Percentiles rank a stretch among this genome's conserved stretches.
phyloP scores from a whole-genome alignment of 345 rosid genomes.

The Pseudoturritis turrita region DNA sequence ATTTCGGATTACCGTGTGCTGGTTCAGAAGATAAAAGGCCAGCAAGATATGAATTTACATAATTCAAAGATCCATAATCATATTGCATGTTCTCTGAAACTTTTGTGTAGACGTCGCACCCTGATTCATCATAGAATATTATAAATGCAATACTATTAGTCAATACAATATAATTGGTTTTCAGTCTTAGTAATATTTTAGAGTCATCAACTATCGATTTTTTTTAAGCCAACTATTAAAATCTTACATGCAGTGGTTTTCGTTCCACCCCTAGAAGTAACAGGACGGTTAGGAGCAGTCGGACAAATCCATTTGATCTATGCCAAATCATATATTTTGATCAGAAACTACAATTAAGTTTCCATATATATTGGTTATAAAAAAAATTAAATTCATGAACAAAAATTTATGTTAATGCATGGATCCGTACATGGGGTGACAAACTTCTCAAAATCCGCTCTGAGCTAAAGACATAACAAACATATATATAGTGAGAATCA shows the following conservation, averaged over 20 bases:
- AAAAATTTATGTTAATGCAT: background rate
- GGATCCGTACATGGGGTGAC: background rate
- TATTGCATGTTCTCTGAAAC: constrained; percentile 61
- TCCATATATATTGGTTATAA: background rate
- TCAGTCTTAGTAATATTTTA: background rate
- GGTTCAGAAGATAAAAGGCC: constrained; percentile 61
- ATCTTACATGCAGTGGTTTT: constrained; percentile 64
- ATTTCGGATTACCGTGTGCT: constrained; percentile 38
- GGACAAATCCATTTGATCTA: constrained; percentile 92
- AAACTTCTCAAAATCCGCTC: background rate
- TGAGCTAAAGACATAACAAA: background rate
- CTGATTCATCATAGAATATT: constrained; percentile 29
- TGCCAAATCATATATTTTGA: background rate
- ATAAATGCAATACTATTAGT: background rate
- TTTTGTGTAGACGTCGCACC: constrained; percentile 58
- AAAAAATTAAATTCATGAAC: background rate
- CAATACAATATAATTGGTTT: background rate
- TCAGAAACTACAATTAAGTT: background rate
- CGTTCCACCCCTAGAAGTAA: constrained; percentile 58
- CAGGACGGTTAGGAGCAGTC: constrained; percentile 67
- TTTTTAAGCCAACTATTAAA: background rate
- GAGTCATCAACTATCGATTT: background rate
- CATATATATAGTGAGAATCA: background rate
- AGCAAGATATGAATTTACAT: constrained; percentile 60
- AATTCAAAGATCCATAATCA: constrained; percentile 62